Evolutionary conservation across 257 asterid species (phyloP).

Genomic region (Leptodermis oblonga): DNA sequence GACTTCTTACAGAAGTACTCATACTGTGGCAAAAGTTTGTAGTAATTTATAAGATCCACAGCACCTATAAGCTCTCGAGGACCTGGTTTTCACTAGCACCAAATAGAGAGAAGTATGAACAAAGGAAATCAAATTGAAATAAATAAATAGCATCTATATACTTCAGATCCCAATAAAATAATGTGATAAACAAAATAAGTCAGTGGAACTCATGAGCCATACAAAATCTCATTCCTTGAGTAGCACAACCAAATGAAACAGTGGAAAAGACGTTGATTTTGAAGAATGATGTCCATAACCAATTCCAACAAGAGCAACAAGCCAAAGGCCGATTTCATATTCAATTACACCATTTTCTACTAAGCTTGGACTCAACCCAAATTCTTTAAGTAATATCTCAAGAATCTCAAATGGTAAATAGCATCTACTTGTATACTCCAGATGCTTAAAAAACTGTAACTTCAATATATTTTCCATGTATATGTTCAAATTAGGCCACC

Average conservation of each 20-base stretch:
- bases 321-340: neutral
- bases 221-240: neutral
- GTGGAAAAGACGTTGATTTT: neutral
- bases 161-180: neutral
- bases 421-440: neutral
- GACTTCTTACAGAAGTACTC: slow-evolving; percentile 93
- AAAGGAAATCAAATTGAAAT: neutral
- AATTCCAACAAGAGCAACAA: neutral
- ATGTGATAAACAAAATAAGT: neutral
- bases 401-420: neutral
- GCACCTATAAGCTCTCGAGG: slow-evolving; percentile 97
- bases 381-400: neutral
- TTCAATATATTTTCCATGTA: too few species aligned
- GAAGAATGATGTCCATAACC: neutral
- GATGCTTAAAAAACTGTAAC: neutral
- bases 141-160: neutral
- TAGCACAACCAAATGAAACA: neutral
- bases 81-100: slow-evolving; percentile 47
- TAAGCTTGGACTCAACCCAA: neutral
- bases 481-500: too few species aligned
- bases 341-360: neutral
- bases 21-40: slow-evolving; percentile 75
- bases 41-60: slow-evolving; percentile 82
- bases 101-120: slow-evolving; percentile 18
- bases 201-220: neutral